phyloP scores from a whole-genome alignment of 805 yeast species.

The Myxozyma geophila region DNA sequence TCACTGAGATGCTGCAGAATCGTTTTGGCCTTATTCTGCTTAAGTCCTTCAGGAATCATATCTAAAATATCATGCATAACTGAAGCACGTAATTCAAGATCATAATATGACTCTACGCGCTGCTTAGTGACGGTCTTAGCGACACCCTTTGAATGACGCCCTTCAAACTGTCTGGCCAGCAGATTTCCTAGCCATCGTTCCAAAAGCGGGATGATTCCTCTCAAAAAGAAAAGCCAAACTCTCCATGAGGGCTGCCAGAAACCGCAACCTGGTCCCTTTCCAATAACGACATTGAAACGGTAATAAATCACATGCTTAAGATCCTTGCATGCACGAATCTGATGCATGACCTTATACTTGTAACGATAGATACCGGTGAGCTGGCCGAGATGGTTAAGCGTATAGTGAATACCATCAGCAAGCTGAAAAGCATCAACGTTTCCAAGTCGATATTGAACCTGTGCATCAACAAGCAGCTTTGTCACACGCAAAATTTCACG shows the following conservation, averaged over 20 bases:
- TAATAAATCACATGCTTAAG: conserved; percentile 89
- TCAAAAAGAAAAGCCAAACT: conserved; percentile 87
- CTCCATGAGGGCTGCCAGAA: conserved; percentile 99
- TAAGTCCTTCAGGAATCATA: conserved; percentile 94
- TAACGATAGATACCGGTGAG: conserved; percentile 95
- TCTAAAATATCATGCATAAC: conserved; percentile 95
- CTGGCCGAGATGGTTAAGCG: conserved; percentile 91
- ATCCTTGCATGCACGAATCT: conserved; percentile 93
- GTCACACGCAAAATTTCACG: conserved; percentile 85
- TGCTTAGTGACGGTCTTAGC: conserved; percentile 96
- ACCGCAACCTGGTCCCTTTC: conserved; percentile 98
- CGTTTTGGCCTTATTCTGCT: conserved; percentile 82
- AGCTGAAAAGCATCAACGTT: conserved; percentile 90
- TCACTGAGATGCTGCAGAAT: conserved; percentile 92
- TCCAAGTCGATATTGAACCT: conserved; percentile 87
- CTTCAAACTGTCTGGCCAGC: conserved; percentile 92
- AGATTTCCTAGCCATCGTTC: conserved; percentile 96
- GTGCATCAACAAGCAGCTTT: conserved; percentile 88
- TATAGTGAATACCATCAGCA: conserved; percentile 92
- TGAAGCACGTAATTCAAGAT: conserved; percentile 87
- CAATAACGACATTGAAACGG: conserved; percentile 80
- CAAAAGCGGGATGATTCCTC: conserved; percentile 88
- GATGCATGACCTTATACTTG: conserved; percentile 98
- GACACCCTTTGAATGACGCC: conserved; percentile 86
- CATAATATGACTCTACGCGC: conserved; percentile 92